Base-by-base conservation (phyloP, 2,329 filamentous ascomycete species). In the Emmonsia crescens region DNA sequence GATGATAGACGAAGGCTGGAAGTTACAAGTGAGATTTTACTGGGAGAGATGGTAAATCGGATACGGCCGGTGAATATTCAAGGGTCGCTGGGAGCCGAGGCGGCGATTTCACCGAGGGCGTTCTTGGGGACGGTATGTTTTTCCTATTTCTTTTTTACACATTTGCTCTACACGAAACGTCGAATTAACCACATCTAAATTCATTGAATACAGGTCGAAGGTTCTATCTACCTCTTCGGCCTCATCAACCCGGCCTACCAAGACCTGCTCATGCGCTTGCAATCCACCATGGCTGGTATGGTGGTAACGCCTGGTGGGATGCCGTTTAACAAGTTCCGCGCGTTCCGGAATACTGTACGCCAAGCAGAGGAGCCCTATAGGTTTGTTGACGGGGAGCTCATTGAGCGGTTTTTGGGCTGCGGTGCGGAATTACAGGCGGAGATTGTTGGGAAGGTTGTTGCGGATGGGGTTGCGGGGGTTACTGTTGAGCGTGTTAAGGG, bases 11-110 rank as follows among this genome's bases (percentile, higher is more conserved):
- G 82, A 57, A 81, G 85, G 33, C 76, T 97, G 66, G 82, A 89
- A 49, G 80, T 91, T 5, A 89, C 85, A 0, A 87, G 88, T 63
- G 92, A 96, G 74, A 85, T 97, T 65, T 85, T 88, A 52, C 79
- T 99, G 10, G 92, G 94, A 0, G 93, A 99, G 73, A 91, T 94
- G 83, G 90, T 97, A 61, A 99, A 99, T 71, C 83, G 85, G 38
- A 96, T 97, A 61, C 83, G 87, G 27, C 84, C 84, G 33, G 83
- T 97, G 21, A 80, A 87, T 60, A 84, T 95, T 10, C 80, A 84
- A 33, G 79, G 85, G 2, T 81, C 81, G 21, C 77, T 84, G 40
- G 85, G 81, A 65, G 85, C 89, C 6, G 79, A 87, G 33, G 85
- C 89, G 9, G 79, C 87, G 31, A 85, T 96, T 8, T 78, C 87